Percentiles rank a stretch among this genome's conserved stretches.
Conservation (phyloP, 805 yeast species). For the Starmerella sirachaensis region DNA sequence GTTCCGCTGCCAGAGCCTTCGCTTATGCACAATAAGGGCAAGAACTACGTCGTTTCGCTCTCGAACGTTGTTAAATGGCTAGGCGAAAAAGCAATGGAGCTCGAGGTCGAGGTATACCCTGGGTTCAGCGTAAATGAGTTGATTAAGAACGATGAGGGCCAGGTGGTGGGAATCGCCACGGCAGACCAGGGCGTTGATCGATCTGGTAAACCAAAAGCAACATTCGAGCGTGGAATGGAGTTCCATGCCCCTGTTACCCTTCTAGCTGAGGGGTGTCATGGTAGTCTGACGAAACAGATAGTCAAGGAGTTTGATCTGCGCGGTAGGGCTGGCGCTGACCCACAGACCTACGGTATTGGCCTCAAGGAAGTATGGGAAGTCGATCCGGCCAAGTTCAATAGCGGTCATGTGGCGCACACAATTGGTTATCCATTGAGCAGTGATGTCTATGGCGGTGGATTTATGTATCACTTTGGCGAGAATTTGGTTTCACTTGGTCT, state of each 20-base stretch:
- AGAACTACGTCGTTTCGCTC: slow-evolving; percentile 75
- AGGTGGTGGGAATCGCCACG: slow-evolving; percentile 83
- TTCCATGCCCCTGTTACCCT: slow-evolving; percentile 83
- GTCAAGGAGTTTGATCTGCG: slow-evolving; percentile 61
- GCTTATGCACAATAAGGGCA: slow-evolving; percentile 67
- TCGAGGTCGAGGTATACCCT: slow-evolving; percentile 90
- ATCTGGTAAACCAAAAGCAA: slow-evolving; percentile 61
- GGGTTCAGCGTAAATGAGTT: slow-evolving; percentile 78
- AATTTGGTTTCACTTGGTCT: slow-evolving; percentile 82
- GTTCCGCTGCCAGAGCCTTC: slow-evolving; percentile 87
- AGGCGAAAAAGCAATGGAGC: slow-evolving; percentile 78
- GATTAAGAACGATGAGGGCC: slow-evolving; percentile 44
- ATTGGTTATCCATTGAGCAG: slow-evolving; percentile 75
- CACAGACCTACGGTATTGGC: slow-evolving; percentile 91
- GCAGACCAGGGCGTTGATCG: slow-evolving; percentile 79
- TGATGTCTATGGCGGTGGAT: slow-evolving; percentile 89
- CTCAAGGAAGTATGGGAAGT: slow-evolving; percentile 97
- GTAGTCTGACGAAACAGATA: slow-evolving; percentile 71
- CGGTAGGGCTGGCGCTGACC: slow-evolving; percentile 37
- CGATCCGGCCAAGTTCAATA: slow-evolving; percentile 61
- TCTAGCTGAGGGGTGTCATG: slow-evolving; percentile 97
- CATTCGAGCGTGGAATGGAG: slow-evolving; percentile 95
- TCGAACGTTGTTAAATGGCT: slow-evolving; percentile 70
- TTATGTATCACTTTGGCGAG: slow-evolving; percentile 93
- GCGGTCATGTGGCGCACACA: slow-evolving; percentile 74